These are phyloP conservation scores for Apophysomyces trapeziformis DNA, from an alignment of 371 early-diverging fungal genomes.

Conservation along the genomic window DNA sequence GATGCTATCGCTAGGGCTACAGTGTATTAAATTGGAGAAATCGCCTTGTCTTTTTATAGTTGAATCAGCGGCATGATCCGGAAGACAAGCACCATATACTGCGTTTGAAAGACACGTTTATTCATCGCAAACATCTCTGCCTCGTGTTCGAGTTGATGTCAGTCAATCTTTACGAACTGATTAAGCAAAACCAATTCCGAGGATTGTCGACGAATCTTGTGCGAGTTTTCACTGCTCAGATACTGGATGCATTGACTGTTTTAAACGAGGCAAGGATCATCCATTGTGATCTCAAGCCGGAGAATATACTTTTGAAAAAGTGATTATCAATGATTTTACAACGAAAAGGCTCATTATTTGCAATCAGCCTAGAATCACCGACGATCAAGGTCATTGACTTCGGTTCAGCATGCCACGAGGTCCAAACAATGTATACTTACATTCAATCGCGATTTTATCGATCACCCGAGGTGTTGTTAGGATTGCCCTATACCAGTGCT, in stretches of 20 bases:
- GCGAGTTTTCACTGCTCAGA: slow-evolving; percentile 84
- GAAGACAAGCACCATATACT: slow-evolving; percentile 84
- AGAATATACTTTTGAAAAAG: slow-evolving; percentile 91
- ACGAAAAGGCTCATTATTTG: background rate
- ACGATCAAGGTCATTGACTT: slow-evolving; percentile 98
- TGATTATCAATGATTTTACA: slow-evolving; percentile 29
- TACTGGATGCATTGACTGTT: slow-evolving; percentile 82
- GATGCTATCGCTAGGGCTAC: background rate
- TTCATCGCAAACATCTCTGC: slow-evolving; percentile 93
- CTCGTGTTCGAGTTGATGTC: slow-evolving; percentile 95
- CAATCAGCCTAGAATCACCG: slow-evolving; percentile 73
- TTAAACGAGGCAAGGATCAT: slow-evolving; percentile 89
- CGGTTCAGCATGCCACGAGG: slow-evolving; percentile 95
- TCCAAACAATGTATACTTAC: slow-evolving; percentile 92
- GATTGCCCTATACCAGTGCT: slow-evolving; percentile 90
- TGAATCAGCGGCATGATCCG: slow-evolving; percentile 80
- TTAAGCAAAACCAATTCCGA: slow-evolving; percentile 94
- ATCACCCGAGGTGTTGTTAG: slow-evolving; percentile 96
- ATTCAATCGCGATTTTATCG: slow-evolving; percentile 98
- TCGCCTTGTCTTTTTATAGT: slow-evolving; percentile 34
- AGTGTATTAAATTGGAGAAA: background rate
- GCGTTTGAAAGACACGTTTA: slow-evolving; percentile 88
- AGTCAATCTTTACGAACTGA: slow-evolving; percentile 95
- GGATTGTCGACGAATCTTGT: slow-evolving; percentile 92
- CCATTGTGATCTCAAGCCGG: slow-evolving; percentile 99